Conservation (phyloP, 2,329 filamentous ascomycete species). For the Diaporthe capsici region DNA sequence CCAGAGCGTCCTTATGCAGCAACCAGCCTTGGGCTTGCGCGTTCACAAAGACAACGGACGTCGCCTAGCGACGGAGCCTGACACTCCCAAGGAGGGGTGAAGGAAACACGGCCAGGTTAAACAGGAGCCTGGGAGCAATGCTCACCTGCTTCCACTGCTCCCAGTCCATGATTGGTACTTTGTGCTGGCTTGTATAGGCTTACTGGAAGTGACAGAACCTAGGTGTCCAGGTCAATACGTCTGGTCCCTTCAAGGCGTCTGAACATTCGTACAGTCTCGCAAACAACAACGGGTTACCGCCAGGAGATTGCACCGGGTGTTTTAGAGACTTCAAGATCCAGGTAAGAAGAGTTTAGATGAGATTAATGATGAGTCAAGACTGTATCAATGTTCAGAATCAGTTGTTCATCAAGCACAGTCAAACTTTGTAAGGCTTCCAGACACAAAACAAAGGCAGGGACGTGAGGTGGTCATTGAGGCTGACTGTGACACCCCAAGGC, state of each 20-base stretch:
- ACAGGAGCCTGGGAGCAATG: not conserved
- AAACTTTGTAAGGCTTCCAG: not conserved
- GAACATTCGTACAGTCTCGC: not conserved
- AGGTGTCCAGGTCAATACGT: not conserved
- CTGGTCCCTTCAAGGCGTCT: no score
- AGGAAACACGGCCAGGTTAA: not conserved
- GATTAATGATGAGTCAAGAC: not conserved
- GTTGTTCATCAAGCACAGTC: not conserved
- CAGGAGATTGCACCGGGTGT: not conserved
- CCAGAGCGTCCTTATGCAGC: not conserved
- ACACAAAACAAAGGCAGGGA: not conserved
- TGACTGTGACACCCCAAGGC: constrained; percentile 18
- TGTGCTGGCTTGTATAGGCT: not conserved
- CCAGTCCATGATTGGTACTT: not conserved
- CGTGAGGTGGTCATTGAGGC: not conserved
- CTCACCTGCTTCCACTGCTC: constrained; percentile 1
- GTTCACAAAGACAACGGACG: not conserved
- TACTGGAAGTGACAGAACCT: not conserved
- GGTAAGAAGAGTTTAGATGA: not conserved
- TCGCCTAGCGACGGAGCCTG: not conserved
- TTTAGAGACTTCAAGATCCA: not conserved
- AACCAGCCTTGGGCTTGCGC: not conserved
- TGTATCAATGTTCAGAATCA: not conserved
- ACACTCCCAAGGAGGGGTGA: not conserved
- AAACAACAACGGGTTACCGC: no score